Base-by-base conservation (phyloP, 1,284 basidiomycete species). In the Pisolithus thermaeus region DNA sequence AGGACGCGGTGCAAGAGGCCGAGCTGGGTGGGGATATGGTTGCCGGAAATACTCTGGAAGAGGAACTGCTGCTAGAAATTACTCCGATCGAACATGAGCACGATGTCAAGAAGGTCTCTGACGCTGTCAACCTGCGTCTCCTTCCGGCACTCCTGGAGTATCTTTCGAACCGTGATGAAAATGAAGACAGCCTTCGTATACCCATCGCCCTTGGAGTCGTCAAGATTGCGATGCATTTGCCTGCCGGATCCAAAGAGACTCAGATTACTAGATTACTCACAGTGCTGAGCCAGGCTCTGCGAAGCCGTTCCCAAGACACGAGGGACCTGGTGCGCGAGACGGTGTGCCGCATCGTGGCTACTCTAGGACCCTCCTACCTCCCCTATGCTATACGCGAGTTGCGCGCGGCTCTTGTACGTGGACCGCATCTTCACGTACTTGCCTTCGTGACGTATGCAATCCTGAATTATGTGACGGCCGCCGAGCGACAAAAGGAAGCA, bases 221-320 rank as follows among this genome's bases (percentile, higher is more conserved):
- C 47, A 85, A 87, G 52, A 83, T 99, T 18, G 89, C 93, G 0
- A 77, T 83, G 53, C 82, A 90, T 63, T 81, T 99, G 18, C 94
- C 97, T 0, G 70, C 71, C n/a, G 70, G 75, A 3, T 72, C 75
- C 0, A 81, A 84, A n/a, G 78, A 84, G 42, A 72, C 80, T 0
- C 92, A 97, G 60, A 81, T 96, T 39, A 74, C 81, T 1, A 83
- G 88, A 40, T 74, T 98, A 7, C 69, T 99, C 56, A 96, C 90
- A 2, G 83, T 89, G 14, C 78, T 97, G 44, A 84, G 87, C 51
- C 93, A 97, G 62, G 87, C 92, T 42, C 76, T 99, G 51, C 87
- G 92, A 11, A 94, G 92, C 70, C 91, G 87, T 63, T 93, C 94
- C 22, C 94, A 97, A 66, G 94, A 97, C 60, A 95, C 93, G 1